phyloP scores from a whole-genome alignment of 179 eudicot species.

The Kewa caespitosa region DNA sequence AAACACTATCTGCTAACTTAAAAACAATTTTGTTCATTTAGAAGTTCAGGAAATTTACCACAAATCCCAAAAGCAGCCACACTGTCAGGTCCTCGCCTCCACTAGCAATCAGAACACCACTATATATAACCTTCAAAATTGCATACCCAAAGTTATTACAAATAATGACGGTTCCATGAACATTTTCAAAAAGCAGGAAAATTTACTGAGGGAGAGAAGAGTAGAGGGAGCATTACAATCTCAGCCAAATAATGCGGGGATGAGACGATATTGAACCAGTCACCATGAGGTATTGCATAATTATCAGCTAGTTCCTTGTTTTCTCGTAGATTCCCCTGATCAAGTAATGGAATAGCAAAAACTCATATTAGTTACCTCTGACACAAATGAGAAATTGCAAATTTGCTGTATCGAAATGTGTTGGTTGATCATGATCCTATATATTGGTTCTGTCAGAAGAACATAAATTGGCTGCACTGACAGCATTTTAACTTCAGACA shows the following conservation, averaged over 20 bases:
- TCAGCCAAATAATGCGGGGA: constrained; percentile 91
- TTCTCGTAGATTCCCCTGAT: constrained; percentile 72
- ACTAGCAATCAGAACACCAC: constrained; percentile 75
- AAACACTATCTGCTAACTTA: background rate
- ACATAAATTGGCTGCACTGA: background rate
- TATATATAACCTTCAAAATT: constrained; percentile 72
- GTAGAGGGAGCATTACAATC: constrained; percentile 48
- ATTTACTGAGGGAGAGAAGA: background rate
- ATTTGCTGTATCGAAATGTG: background rate
- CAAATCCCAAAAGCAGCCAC: constrained; percentile 80
- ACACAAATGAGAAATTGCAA: background rate
- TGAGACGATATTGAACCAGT: constrained; percentile 86
- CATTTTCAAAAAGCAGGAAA: background rate
- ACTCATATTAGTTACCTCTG: background rate
- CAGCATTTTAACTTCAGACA: background rate
- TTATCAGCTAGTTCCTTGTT: constrained; percentile 40
- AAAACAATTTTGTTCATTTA: background rate
- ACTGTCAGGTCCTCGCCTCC: constrained; percentile 68
- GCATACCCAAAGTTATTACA: background rate
- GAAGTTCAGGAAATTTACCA: constrained; percentile 49
- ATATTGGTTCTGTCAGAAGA: no score
- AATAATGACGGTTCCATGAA: background rate
- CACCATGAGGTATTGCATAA: constrained; percentile 78
- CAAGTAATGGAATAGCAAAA: constrained; percentile 6
- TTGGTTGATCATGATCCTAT: background rate